These are phyloP conservation scores for Kodamaea plutei DNA, from an alignment of 1,139 yeast genomes.

Conservation along the genomic window DNA sequence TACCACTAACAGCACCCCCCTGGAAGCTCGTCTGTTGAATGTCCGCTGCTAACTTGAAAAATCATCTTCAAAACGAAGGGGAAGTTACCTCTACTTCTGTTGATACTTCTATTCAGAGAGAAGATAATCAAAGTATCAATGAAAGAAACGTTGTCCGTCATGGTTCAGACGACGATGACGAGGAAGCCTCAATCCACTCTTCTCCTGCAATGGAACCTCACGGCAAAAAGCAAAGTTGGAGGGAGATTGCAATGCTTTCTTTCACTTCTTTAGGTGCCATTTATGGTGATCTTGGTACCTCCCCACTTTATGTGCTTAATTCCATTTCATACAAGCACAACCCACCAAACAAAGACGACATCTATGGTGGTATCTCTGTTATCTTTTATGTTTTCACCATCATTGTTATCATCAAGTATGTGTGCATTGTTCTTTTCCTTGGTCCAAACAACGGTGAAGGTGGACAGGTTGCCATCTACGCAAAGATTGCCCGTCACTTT, in stretches of 20 bases:
- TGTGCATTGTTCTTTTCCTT: slow-evolving; percentile 40
- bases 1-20: too few relatives aligned
- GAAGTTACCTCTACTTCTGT: slow-evolving; percentile 2
- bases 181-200: slow-evolving; percentile 13
- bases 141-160: slow-evolving; percentile 1
- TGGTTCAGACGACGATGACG: slow-evolving; percentile 10
- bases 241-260: slow-evolving; percentile 20
- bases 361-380: slow-evolving; percentile 50
- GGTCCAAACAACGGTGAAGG: slow-evolving; percentile 61
- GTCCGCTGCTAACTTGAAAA: slow-evolving; percentile 7
- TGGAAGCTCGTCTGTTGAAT: too few relatives aligned
- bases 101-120: slow-evolving; percentile 2
- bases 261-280: slow-evolving; percentile 52
- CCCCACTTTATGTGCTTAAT: slow-evolving; percentile 52
- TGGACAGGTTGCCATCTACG: slow-evolving; percentile 58
- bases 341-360: slow-evolving; percentile 34
- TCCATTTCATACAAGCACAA: slow-evolving; percentile 35
- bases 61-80: slow-evolving; percentile 7
- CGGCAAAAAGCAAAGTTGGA: slow-evolving; percentile 19
- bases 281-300: slow-evolving; percentile 61
- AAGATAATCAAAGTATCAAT: slow-evolving; percentile 4
- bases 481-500: slow-evolving; percentile 48
- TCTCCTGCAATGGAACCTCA: slow-evolving; percentile 3
- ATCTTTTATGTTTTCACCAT: slow-evolving; percentile 54
- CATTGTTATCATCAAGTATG: slow-evolving; percentile 50